Percentiles rank a stretch among this genome's conserved stretches.
Evolutionary conservation across 129 eudicot species (phyloP).

Genomic region (Flaveria linearis): DNA sequence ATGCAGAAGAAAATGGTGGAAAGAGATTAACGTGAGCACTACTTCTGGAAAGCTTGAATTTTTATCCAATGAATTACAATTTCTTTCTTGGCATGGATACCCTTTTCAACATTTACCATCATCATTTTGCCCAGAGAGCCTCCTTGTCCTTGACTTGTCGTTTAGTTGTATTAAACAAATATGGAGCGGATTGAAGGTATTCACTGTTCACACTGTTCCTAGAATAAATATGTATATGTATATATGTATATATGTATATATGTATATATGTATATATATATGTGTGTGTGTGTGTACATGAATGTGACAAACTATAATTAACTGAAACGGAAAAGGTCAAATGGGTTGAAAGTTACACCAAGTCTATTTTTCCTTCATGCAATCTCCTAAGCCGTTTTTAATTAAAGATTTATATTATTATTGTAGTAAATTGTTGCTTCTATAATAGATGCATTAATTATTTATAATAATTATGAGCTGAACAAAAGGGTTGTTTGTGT

Average conservation of each 20-base stretch:
- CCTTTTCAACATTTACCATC: constrained; percentile 35
- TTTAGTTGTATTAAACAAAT: constrained; percentile 44
- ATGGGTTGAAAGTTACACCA: background rate
- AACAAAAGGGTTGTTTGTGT: background rate
- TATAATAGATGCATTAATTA: background rate
- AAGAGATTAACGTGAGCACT: background rate
- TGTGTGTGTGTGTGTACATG: background rate
- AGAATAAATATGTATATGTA: background rate
- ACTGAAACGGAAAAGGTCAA: background rate
- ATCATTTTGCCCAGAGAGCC: constrained; percentile 35
- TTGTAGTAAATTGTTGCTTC: background rate
- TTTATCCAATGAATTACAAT: constrained; percentile 29
- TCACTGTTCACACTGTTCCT: background rate
- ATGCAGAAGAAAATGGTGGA: constrained; percentile 16
- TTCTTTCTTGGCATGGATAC: constrained; percentile 46
- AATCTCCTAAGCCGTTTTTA: background rate
- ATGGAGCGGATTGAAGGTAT: constrained; percentile 43
- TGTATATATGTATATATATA: background rate
- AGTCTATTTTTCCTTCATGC: background rate
- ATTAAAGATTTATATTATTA: background rate
- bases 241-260: too few species aligned
- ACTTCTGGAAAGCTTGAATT: constrained; percentile 25
- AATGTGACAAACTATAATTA: background rate
- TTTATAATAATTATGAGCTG: background rate
- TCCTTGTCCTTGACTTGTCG: constrained; percentile 42